These are phyloP conservation scores for Arabis alpina DNA, from an alignment of 345 rosid genomes.

Conservation along the genomic window DNA sequence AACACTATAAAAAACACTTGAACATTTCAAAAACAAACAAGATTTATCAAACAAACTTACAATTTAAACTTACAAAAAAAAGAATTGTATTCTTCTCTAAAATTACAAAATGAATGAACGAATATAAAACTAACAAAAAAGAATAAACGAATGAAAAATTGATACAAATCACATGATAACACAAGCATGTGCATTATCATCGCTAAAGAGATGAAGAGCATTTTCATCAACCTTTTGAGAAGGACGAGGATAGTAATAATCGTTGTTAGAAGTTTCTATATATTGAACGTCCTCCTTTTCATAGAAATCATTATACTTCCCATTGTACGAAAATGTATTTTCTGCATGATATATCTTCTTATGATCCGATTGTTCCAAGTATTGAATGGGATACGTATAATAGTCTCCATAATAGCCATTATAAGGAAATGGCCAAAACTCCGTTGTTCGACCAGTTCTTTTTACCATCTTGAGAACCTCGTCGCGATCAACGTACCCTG, in stretches of 20 bases:
- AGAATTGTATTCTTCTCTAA: too few relatives aligned
- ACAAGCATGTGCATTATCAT: constrained; percentile 82
- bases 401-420: constrained; percentile 62
- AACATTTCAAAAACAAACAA: too few relatives aligned
- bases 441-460: constrained; percentile 75
- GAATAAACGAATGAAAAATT: too few relatives aligned
- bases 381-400: constrained; percentile 56
- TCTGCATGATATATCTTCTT: constrained; percentile 22
- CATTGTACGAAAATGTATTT: constrained; percentile 54
- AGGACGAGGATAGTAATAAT: constrained; percentile 23
- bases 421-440: constrained; percentile 86
- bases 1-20: too few relatives aligned
- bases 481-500: constrained; percentile 65
- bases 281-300: constrained; percentile 20
- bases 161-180: background rate
- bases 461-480: constrained; percentile 71
- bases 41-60: too few relatives aligned
- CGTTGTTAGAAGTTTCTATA: background rate
- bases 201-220: constrained; percentile 76
- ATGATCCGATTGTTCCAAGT: constrained; percentile 55
- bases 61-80: too few relatives aligned
- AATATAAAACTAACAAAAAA: too few relatives aligned
- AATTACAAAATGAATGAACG: too few relatives aligned
- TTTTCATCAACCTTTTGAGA: constrained; percentile 50
- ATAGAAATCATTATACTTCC: constrained; percentile 29